Conservation (phyloP, 2,329 filamentous ascomycete species). For the Scedosporium boydii region DNA sequence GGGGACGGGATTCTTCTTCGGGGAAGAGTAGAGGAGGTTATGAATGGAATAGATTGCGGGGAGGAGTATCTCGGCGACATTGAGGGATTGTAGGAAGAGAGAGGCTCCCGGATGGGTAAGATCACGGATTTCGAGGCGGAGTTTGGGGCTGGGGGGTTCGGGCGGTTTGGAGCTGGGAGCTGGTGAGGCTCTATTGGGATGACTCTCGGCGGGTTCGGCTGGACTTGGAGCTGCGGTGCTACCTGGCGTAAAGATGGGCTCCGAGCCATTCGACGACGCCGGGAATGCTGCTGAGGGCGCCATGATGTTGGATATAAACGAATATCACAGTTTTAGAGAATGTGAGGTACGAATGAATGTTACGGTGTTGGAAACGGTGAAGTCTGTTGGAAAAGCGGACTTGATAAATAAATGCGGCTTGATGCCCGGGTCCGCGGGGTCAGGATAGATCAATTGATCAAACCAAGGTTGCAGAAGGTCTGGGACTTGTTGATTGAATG, state of each 20-base stretch:
- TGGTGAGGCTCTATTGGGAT: neutral
- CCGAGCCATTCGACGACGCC: slow-evolving; percentile 9
- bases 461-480: no score
- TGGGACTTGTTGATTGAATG: no score
- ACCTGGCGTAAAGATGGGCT: slow-evolving; percentile 2
- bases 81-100: slow-evolving; percentile 58
- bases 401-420: no score
- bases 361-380: no score
- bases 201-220: neutral
- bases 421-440: no score
- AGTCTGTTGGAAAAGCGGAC: no score
- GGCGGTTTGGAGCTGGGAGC: neutral
- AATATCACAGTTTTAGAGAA: no score
- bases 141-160: slow-evolving; percentile 10
- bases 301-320: no score
- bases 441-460: no score
- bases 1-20: slow-evolving; percentile 28
- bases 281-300: slow-evolving; percentile 9
- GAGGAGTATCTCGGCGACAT: slow-evolving; percentile 52
- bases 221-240: neutral
- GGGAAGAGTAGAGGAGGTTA: slow-evolving; percentile 56
- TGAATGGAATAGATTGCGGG: slow-evolving; percentile 60
- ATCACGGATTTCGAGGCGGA: slow-evolving; percentile 51
- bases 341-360: no score
- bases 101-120: slow-evolving; percentile 49